Base-by-base conservation (phyloP, 352 stramenopile genomes). In the Pythium coloratum region DNA sequence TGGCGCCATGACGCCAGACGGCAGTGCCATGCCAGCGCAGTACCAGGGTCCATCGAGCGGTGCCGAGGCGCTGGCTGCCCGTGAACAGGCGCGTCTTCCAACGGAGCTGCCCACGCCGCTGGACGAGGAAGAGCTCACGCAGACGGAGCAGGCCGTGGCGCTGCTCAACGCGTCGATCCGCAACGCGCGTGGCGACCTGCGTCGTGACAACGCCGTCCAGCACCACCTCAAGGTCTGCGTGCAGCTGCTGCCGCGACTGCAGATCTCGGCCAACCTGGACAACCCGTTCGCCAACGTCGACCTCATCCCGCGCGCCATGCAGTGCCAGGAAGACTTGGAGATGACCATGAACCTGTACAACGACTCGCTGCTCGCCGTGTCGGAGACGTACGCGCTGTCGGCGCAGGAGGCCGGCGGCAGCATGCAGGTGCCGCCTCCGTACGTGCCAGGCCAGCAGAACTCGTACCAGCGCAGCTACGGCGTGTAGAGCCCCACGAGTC, bases 301-400 rank as follows among this genome's bases (percentile, higher is more conserved):
- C 67, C 62, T 96, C 53, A 96, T 96, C 61, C 86, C 86, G 49
- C 88, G 86, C 9, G 88, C 88, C 60, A 94, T 96, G 88, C 86
- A 96, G 76, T 96, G 84, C 74, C 84, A 94, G 59, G 86, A 96
- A 66, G 86, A 94, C 57, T 63, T 96, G 46, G 88, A 94, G 70
- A 92, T 76, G 55, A 94, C 88, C 3, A 96, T 94, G 82, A 84
- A 86, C 49, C 69, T 94, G 55, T 96, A 96, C 83, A 96, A 96
- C 69, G 88, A 94, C 72, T 96, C 88, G 66, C 76, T 96, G 59
- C 70, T 95, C 59, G 88, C 88, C 10, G 86, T 95, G 9, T 94
- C 80, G 38, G 88, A 95, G 71, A 95, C 88, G 64, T 95, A 94
- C 60, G 85, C 85, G 60, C 67, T 95, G 13, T 92, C 88, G 33